phyloP scores from a whole-genome alignment of 345 rosid genomes.

The Diplotaxis tenuifolia region DNA sequence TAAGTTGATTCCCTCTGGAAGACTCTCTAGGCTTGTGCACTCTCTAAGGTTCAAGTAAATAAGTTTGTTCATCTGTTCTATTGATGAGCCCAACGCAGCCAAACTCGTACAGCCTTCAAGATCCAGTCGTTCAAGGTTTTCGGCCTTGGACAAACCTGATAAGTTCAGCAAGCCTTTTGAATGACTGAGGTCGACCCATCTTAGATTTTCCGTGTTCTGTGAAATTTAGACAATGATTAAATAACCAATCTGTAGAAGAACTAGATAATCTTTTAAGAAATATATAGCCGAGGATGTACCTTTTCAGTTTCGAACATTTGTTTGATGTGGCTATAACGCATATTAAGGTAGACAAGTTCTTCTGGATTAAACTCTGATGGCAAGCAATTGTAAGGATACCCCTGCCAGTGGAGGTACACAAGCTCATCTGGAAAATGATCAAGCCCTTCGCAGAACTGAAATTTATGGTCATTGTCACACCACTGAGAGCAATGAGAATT shows the following conservation, averaged over 20 bases:
- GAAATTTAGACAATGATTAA: neutral
- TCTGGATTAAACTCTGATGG: constrained; percentile 32
- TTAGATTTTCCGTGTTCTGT: constrained; percentile 30
- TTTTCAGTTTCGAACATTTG: constrained; percentile 31
- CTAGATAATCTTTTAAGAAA: neutral
- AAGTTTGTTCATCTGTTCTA: constrained; percentile 20
- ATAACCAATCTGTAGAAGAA: neutral
- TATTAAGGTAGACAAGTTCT: constrained; percentile 27
- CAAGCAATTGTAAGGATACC: constrained; percentile 26
- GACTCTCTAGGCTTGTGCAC: constrained; percentile 28
- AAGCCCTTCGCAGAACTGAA: neutral
- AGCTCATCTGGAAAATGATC: constrained; percentile 27
- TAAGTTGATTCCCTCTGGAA: constrained; percentile 6
- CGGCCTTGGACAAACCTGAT: constrained; percentile 37
- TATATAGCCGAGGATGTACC: constrained; percentile 12
- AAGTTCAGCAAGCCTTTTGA: constrained; percentile 22
- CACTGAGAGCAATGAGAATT: constrained; percentile 15
- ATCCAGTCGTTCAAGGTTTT: constrained; percentile 26
- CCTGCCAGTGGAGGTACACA: constrained; percentile 35
- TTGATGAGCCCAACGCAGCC: constrained; percentile 11
- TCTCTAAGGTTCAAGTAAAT: constrained; percentile 23
- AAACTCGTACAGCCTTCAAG: constrained; percentile 36
- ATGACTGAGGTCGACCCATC: constrained; percentile 24
- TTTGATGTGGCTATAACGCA: constrained; percentile 27
- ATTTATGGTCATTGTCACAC: constrained; percentile 4